Evolutionary conservation across 208 protist species (phyloP).

Genomic region (Acanthamoeba culbertsoni): DNA sequence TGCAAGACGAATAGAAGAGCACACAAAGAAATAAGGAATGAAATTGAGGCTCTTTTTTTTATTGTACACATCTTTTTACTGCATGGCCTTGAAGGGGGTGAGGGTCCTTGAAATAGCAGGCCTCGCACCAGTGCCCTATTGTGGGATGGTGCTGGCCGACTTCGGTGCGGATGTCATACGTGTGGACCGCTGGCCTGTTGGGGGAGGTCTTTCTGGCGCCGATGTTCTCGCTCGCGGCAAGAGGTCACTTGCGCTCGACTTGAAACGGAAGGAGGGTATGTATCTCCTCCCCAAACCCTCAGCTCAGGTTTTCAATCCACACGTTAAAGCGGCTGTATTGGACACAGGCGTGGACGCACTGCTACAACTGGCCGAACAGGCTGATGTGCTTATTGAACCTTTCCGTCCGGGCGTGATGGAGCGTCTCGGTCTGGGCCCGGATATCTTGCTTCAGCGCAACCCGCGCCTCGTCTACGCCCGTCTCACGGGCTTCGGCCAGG

Average conservation of each 20-base stretch:
- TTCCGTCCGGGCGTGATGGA: conserved; percentile 83
- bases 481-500: conserved; percentile 82
- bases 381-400: conserved; percentile 83
- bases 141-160: conserved; percentile 80
- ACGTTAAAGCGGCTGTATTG: background rate
- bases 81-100: conserved; percentile 76
- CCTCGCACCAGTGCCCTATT: conserved; percentile 82
- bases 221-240: conserved; percentile 62
- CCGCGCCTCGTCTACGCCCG: conserved; percentile 78
- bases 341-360: conserved; percentile 59
- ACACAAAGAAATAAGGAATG: no score
- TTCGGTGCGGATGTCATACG: conserved; percentile 84
- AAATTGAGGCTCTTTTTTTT: no score
- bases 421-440: conserved; percentile 69
- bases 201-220: background rate
- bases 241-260: conserved; percentile 51
- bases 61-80: no score
- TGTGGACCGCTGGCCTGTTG: conserved; percentile 68
- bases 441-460: conserved; percentile 64
- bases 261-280: background rate
- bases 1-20: no score
- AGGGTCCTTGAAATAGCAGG: conserved; percentile 81
- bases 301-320: background rate
- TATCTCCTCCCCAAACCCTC: background rate
- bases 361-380: conserved; percentile 30